These are phyloP conservation scores for Fagus crenata DNA, from an alignment of 306 rosid genomes.

Conservation along the genomic window DNA sequence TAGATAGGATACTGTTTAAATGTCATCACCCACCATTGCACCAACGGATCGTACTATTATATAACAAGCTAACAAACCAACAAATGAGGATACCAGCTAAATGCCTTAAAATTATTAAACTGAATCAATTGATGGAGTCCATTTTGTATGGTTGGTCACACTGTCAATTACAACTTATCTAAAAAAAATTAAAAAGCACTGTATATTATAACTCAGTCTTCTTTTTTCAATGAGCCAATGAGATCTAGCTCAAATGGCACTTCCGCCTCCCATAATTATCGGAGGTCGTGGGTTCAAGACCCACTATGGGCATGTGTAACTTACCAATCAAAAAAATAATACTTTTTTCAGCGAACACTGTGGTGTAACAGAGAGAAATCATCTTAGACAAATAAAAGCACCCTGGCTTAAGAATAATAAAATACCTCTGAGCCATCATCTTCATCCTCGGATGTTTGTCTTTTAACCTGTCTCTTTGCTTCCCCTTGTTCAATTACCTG, in stretches of 20 bases:
- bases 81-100: constrained; percentile 11
- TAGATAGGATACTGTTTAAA: neutral
- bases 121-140: neutral
- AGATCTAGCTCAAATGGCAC: too few species aligned
- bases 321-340: too few species aligned
- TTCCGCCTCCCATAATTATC: neutral
- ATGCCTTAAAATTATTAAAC: constrained; percentile 19
- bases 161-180: neutral
- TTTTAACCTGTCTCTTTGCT: constrained; percentile 58
- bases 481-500: constrained; percentile 59
- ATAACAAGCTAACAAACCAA: constrained; percentile 11
- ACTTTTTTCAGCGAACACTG: neutral
- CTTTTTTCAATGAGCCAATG: neutral
- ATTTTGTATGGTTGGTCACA: neutral
- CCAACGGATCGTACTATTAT: constrained; percentile 6
- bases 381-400: neutral
- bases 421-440: constrained; percentile 77
- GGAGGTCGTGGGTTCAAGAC: neutral
- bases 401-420: neutral
- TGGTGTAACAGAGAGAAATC: neutral
- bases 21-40: constrained; percentile 12
- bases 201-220: neutral
- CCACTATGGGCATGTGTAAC: too few species aligned
- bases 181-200: neutral
- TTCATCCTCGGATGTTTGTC: constrained; percentile 55